phyloP scores from a whole-genome alignment of 768 basidiomycete species.

The Hygrophorus pudorinus region DNA sequence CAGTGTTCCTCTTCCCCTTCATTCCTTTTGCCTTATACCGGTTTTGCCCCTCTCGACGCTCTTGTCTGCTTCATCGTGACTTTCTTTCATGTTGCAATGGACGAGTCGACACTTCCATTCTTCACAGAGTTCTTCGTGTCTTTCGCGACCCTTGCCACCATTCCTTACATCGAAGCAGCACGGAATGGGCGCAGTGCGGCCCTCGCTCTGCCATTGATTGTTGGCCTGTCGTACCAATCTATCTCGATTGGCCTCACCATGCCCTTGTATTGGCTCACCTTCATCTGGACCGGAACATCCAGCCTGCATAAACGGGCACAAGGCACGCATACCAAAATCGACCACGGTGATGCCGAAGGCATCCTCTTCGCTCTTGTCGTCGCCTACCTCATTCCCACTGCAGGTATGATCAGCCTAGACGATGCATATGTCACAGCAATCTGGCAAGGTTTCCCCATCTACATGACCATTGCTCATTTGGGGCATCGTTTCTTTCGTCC shows the following conservation, averaged over 20 bases:
- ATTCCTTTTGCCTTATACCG: conserved; percentile 32
- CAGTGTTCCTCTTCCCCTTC: conserved; percentile 24
- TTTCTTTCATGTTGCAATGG: conserved; percentile 37
- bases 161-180: conserved; percentile 35
- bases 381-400: conserved; percentile 36
- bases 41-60: conserved; percentile 23
- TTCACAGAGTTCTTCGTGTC: conserved; percentile 29
- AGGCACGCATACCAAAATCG: conserved; percentile 15
- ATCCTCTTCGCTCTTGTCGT: conserved; percentile 35
- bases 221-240: conserved; percentile 32
- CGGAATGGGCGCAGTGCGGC: conserved; percentile 24
- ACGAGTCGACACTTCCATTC: conserved; percentile 18
- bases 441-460: conserved; percentile 45
- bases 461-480: conserved; percentile 27
- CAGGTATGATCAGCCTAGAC: conserved; percentile 31
- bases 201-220: conserved; percentile 31
- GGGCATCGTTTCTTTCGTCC: conserved; percentile 31
- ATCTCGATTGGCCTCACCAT: conserved; percentile 32
- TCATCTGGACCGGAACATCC: conserved; percentile 29
- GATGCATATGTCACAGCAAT: conserved; percentile 36
- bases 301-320: conserved; percentile 13
- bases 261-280: conserved; percentile 39
- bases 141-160: conserved; percentile 24
- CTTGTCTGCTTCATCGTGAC: conserved; percentile 33
- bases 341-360: conserved; percentile 40